These are phyloP conservation scores for Polychaeton citri DNA, from an alignment of 2,329 filamentous ascomycete genomes.

Conservation along the genomic window DNA sequence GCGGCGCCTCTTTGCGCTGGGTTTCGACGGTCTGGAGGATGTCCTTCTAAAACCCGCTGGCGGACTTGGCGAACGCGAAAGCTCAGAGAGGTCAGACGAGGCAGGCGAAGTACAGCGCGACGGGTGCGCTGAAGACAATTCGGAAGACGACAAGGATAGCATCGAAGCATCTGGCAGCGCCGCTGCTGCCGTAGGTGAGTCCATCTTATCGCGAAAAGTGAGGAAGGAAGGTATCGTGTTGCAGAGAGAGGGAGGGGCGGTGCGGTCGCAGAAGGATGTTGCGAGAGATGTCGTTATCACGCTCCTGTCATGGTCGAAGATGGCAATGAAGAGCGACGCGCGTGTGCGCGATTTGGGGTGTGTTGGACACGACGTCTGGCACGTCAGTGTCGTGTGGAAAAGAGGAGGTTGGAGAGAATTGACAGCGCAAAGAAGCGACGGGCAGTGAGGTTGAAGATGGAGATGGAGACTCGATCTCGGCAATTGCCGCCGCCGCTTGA, in stretches of 20 bases:
- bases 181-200: background rate
- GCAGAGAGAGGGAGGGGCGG: background rate
- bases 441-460: no score
- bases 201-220: no score
- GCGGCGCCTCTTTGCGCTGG: background rate
- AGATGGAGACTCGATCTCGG: background rate
- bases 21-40: background rate
- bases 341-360: no score
- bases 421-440: no score
- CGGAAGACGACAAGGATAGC: background rate
- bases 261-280: background rate
- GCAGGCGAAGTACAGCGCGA: slow-evolving; percentile 8
- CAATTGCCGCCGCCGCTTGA: background rate
- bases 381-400: no score
- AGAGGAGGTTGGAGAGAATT: no score
- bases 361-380: no score
- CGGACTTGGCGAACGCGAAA: slow-evolving; percentile 23
- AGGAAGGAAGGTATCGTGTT: no score
- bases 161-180: background rate
- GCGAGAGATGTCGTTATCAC: no score
- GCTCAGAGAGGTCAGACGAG: slow-evolving; percentile 27
- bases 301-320: no score
- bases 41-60: slow-evolving; percentile 13
- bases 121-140: slow-evolving; percentile 1
- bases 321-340: no score